phyloP scores from a whole-genome alignment of 805 yeast genomes.

The Monosporozyma aerobia region DNA sequence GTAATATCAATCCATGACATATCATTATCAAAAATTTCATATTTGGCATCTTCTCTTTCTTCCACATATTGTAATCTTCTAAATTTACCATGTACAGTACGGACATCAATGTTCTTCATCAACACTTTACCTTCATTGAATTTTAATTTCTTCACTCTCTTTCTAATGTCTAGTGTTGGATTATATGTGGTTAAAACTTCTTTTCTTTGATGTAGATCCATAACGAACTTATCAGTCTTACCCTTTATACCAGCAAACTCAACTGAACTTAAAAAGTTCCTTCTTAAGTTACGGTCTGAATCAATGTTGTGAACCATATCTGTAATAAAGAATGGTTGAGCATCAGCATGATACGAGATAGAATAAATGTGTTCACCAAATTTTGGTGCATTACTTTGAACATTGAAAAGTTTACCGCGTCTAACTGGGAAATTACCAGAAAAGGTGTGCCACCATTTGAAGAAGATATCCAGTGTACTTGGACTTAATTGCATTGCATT shows the following conservation, averaged over 20 bases:
- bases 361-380: constrained; percentile 69
- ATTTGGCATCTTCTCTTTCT: constrained; percentile 13
- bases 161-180: constrained; percentile 39
- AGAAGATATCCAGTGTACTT: constrained; percentile 54
- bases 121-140: constrained; percentile 60
- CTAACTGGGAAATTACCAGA: constrained; percentile 76
- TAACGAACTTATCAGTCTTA: constrained; percentile 41
- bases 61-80: constrained; percentile 20
- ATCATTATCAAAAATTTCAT: constrained; percentile 44
- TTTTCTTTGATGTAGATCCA: constrained; percentile 61
- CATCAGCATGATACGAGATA: constrained; percentile 66
- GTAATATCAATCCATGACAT: constrained; percentile 50
- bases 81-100: constrained; percentile 45
- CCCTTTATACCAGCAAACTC: constrained; percentile 67
- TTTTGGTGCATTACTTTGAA: constrained; percentile 45
- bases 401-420: constrained; percentile 61
- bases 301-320: constrained; percentile 52
- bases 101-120: constrained; percentile 46
- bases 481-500: constrained; percentile 78
- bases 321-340: constrained; percentile 65
- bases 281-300: constrained; percentile 17
- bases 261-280: constrained; percentile 16
- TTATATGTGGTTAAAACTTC: constrained; percentile 38
- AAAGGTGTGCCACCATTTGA: constrained; percentile 80
- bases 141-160: constrained; percentile 43